These are phyloP conservation scores for Nemania serpens DNA, from an alignment of 2,329 filamentous ascomycete species.

Conservation along the genomic window DNA sequence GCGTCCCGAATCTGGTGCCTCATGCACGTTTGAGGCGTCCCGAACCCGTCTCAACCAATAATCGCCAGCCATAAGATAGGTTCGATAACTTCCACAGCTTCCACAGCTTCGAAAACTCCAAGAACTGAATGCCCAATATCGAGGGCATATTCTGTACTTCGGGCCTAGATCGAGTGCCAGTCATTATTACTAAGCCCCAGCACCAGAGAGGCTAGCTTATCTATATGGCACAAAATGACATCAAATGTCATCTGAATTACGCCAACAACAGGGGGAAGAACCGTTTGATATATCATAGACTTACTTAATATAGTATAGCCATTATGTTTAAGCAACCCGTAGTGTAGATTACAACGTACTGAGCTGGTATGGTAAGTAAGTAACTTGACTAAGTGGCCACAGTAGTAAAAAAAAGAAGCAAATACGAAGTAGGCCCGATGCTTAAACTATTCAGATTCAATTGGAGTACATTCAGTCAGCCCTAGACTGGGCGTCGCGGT, in stretches of 20 bases:
- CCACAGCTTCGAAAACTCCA: background rate
- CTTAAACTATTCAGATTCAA: too few species aligned
- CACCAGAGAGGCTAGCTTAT: background rate
- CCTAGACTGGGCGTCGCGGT: too few species aligned
- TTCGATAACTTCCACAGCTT: conserved; percentile 5
- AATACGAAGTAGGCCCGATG: too few species aligned
- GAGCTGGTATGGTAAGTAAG: too few species aligned
- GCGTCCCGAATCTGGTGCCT: background rate
- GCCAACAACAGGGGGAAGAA: background rate
- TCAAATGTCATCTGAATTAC: conserved; percentile 24
- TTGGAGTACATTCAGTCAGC: too few species aligned
- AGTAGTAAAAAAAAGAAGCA: too few species aligned
- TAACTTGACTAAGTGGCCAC: too few species aligned
- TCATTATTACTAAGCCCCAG: conserved; percentile 15
- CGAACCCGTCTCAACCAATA: background rate
- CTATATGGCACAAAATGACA: conserved; percentile 16
- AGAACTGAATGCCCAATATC: background rate
- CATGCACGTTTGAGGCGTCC: background rate
- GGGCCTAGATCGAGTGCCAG: background rate
- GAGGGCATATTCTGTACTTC: background rate
- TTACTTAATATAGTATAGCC: too few species aligned
- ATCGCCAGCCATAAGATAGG: background rate
- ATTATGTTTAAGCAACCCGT: too few species aligned
- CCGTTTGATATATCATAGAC: too few species aligned
- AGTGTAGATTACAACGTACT: too few species aligned